phyloP scores from a whole-genome alignment of 805 yeast species.

The Zygosaccharomyces pseudorouxii region DNA sequence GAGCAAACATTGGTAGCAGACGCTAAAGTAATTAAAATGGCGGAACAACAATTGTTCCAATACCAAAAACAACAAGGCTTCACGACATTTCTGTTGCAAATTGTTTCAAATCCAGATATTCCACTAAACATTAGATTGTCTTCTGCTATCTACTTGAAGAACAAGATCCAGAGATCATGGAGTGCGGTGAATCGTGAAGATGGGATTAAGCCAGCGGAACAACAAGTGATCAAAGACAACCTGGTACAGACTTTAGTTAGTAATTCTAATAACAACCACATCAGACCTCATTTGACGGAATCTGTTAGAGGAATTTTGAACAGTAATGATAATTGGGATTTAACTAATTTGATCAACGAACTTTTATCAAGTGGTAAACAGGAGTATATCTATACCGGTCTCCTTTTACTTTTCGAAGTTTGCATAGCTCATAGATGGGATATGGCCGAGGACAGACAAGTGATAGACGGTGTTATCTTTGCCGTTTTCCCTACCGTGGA shows the following conservation, averaged over 20 bases:
- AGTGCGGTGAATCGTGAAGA: slow-evolving; percentile 26
- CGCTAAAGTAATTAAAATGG: slow-evolving; percentile 45
- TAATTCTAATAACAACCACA: slow-evolving; percentile 37
- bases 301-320: slow-evolving; percentile 52
- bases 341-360: slow-evolving; percentile 33
- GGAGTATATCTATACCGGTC: slow-evolving; percentile 47
- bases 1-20: slow-evolving; percentile 53
- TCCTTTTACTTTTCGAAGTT: slow-evolving; percentile 52
- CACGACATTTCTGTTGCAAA: slow-evolving; percentile 48
- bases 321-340: slow-evolving; percentile 40
- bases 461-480: slow-evolving; percentile 44
- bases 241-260: slow-evolving; percentile 49
- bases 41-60: slow-evolving; percentile 48
- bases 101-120: slow-evolving; percentile 43
- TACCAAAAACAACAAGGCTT: slow-evolving; percentile 56
- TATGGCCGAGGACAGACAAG: slow-evolving; percentile 43
- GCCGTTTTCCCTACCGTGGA: slow-evolving; percentile 55
- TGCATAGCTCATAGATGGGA: slow-evolving; percentile 54
- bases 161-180: slow-evolving; percentile 57
- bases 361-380: slow-evolving; percentile 38
- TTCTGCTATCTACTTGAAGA: slow-evolving; percentile 66
- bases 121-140: slow-evolving; percentile 48
- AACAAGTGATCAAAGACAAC: slow-evolving; percentile 50
- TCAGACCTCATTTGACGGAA: slow-evolving; percentile 54
- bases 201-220: slow-evolving; percentile 44